Base-by-base conservation (phyloP, 1,284 basidiomycete genomes). In the Ganoderma sp. region DNA sequence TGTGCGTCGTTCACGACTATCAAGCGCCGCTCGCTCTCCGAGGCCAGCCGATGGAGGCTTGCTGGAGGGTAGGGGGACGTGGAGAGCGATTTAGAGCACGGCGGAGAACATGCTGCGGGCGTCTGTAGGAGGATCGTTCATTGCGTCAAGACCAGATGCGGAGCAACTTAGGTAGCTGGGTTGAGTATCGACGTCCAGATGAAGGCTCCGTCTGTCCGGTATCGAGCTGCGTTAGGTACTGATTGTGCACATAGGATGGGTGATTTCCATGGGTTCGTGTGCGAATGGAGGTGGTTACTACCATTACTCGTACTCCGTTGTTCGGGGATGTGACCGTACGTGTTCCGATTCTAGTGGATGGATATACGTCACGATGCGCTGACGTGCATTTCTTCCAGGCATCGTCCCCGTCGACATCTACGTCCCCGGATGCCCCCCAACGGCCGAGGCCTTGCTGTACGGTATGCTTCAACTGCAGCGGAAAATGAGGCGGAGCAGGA, bases 231-330 rank as follows among this genome's bases (percentile, higher is more conserved):
- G 37, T 28, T 25, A 28, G 58, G 10, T 43, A 60, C 58, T 60
- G 58, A 69, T 66, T 68, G 58, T 64, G 57, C 67, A 56, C 79
- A 74, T 34, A 89, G 91, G 94, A 76, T 99, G 97, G 97, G 98
- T 99, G 67, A 95, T 99, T 78, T 98, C 96, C 37, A 99, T 99
- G 98, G 98, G 98, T 62, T 98, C 96, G 15, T 99, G 98, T 79
- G 98, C 98, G 28, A 99, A 99, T 81, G 97, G 97, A 48, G 97
- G 97, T 70, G 97, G 97, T 12, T 99, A 99, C 84, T 99, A 98
- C 80, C 96, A 98, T 81, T 96, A 99, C 83, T 98, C 96, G 43
- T 99, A 99, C 84, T 96, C 96, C 50, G 98, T 99, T 70, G 98
- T 99, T 37, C 91, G 98, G 70, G 98, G 98, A n/a, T 99, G 98